A percentile compares a stretch with the other conserved stretches of the same genome.
Evolutionary conservation across 805 yeast genomes (phyloP).

Genomic region (Myxozyma monticola): DNA sequence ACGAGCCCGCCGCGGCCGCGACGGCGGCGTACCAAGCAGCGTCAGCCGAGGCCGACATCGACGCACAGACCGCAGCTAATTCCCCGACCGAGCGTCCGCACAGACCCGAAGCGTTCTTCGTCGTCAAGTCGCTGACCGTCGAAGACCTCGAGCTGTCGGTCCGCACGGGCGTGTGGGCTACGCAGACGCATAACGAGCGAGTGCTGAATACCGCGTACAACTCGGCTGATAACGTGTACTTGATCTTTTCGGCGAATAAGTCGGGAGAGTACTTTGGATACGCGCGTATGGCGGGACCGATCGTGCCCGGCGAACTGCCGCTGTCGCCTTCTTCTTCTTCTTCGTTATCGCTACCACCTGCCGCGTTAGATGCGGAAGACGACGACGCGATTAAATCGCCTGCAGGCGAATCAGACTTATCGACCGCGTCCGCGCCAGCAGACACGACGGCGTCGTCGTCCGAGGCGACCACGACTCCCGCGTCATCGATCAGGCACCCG

Average conservation of each 20-base stretch:
- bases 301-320: constrained; percentile 19
- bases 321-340: constrained; percentile 1
- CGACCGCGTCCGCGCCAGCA: background rate
- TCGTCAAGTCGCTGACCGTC: constrained; percentile 44
- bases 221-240: constrained; percentile 39
- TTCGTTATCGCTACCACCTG: background rate
- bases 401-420: background rate
- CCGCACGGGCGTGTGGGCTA: constrained; percentile 41
- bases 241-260: constrained; percentile 45
- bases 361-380: background rate
- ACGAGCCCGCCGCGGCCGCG: background rate
- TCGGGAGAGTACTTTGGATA: constrained; percentile 45
- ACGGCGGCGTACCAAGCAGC: background rate
- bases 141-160: constrained; percentile 43
- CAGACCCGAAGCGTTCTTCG: constrained; percentile 39
- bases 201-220: constrained; percentile 42
- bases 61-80: background rate
- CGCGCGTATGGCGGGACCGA: constrained; percentile 42
- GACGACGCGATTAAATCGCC: background rate
- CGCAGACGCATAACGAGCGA: constrained; percentile 45
- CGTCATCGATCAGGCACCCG: constrained; percentile 2
- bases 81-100: background rate
- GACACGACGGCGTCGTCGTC: background rate
- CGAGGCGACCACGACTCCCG: background rate
- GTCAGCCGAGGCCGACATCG: background rate